Percentiles rank a stretch among this genome's conserved stretches.
Evolutionary conservation across 768 basidiomycete species (phyloP).

Genomic region (Hericium erinaceus): DNA sequence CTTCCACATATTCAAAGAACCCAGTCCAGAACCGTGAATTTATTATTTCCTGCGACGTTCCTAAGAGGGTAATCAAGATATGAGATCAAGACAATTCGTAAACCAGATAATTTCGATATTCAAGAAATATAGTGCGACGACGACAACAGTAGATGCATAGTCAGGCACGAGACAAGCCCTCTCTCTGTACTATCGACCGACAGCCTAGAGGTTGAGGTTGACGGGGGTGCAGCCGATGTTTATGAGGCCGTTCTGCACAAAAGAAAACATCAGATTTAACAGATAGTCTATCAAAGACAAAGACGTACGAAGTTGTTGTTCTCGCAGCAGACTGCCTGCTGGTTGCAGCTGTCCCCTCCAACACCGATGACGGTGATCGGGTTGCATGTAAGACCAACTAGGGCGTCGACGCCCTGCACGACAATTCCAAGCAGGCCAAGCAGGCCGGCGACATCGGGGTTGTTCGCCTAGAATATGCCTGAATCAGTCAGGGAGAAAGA

Average conservation of each 20-base stretch:
- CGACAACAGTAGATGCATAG: too few relatives aligned
- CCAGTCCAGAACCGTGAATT: too few relatives aligned
- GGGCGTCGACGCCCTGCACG: background rate
- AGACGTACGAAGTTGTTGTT: constrained; percentile 9
- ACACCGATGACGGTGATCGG: constrained; percentile 5
- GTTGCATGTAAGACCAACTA: background rate
- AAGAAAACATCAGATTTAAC: background rate
- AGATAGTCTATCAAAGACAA: background rate
- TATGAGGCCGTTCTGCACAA: constrained; percentile 20
- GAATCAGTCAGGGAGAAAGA: background rate
- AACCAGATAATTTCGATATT: too few relatives aligned
- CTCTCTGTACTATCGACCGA: background rate
- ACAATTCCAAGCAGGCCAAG: constrained; percentile 2
- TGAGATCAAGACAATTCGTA: too few relatives aligned
- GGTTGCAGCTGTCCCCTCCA: constrained; percentile 1
- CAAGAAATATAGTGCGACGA: too few relatives aligned
- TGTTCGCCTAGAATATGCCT: background rate
- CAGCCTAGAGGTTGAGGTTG: constrained; percentile 11
- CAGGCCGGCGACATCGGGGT: background rate
- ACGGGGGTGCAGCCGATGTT: constrained; percentile 29
- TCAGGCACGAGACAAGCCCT: too few relatives aligned
- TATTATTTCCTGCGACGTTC: too few relatives aligned
- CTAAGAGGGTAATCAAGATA: too few relatives aligned
- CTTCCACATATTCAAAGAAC: too few relatives aligned
- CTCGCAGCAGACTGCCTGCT: constrained; percentile 5